Evolutionary conservation across 2,329 filamentous ascomycete genomes (phyloP), one percentile per base, ranked within the genome.

Genomic region (Ceratocystis ficicola): DNA sequence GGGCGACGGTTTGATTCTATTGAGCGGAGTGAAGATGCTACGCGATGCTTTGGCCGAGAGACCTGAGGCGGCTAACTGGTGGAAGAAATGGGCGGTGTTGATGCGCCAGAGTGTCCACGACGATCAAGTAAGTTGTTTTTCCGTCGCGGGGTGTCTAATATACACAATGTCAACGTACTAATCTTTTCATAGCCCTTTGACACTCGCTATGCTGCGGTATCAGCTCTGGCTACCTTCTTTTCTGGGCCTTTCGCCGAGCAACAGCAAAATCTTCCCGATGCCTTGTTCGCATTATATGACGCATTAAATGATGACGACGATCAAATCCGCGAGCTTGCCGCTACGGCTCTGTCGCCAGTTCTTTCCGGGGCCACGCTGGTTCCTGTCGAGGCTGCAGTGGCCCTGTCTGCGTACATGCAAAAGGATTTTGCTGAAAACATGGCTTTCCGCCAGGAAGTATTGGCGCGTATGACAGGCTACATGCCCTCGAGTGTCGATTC

Each of bases 231-330:
- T 46, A 81, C 79, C 15, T 82, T 84, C 73, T 81, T 77, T 70
- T 48, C 71, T 2, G 67, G 66, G 12, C 44, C 70, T 1, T 20
- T 57, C 17, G 30, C 57, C 8, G 22, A 52, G 28, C 20, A 66
- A 71, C 61, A 60, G 70, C 48, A 70, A 68, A 72, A 73, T 15
- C 76, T 83, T 44, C 74, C 90, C 1, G 77, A 82, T 1, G 77
- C 83, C 36, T 81, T 88, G 63, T 73, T 90, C 4, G 78, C 86
- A 2, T 76, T 93, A 1, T 92, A 94, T 74, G 86, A 90, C 72
- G 79, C 85, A 59, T 80, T 95, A 3, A 88, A 89, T 72, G 94
- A 97, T 72, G 93, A 97, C 72, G 93, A 97, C 72, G 90, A 96
- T 68, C 91, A 96, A 66, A 83, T 96, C 69, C 84, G 93, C 57